Conservation (phyloP, 345 rosid species). For the Gossypium ekmanianum region DNA sequence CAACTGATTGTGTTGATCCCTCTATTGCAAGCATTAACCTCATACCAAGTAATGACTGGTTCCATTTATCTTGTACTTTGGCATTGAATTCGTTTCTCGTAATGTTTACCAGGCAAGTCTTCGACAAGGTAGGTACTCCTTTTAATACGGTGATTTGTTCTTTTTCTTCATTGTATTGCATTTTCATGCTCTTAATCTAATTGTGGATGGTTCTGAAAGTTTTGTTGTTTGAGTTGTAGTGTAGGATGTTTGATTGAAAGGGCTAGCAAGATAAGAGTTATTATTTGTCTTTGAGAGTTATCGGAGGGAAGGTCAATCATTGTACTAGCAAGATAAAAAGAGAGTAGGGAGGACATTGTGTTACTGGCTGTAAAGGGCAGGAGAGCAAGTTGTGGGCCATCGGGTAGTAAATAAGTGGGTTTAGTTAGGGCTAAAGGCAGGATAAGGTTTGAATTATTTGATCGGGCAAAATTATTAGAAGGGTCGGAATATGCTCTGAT, state of each 20-base stretch:
- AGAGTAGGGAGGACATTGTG: too few species aligned
- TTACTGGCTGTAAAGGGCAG: too few species aligned
- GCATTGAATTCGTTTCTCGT: not conserved
- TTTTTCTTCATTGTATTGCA: not conserved
- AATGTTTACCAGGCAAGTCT: not conserved
- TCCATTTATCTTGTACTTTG: not conserved
- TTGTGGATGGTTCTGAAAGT: too few species aligned
- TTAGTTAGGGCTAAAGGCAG: too few species aligned
- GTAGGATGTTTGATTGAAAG: not conserved
- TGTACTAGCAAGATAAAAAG: too few species aligned
- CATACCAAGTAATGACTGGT: not conserved
- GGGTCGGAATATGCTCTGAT: too few species aligned
- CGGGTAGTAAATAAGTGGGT: too few species aligned
- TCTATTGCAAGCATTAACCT: not conserved
- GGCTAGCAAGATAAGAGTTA: not conserved
- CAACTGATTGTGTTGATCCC: not conserved
- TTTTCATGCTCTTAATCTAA: not conserved
- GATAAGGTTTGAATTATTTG: too few species aligned
- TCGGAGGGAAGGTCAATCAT: not conserved
- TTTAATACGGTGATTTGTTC: not conserved
- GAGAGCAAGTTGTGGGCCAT: too few species aligned
- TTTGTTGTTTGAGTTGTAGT: not conserved
- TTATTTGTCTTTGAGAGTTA: not conserved
- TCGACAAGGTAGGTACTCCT: not conserved
- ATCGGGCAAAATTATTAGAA: too few species aligned